These are phyloP conservation scores for Talaromyces ruber DNA, from an alignment of 495 filamentous ascomycete species.

Conservation along the genomic window DNA sequence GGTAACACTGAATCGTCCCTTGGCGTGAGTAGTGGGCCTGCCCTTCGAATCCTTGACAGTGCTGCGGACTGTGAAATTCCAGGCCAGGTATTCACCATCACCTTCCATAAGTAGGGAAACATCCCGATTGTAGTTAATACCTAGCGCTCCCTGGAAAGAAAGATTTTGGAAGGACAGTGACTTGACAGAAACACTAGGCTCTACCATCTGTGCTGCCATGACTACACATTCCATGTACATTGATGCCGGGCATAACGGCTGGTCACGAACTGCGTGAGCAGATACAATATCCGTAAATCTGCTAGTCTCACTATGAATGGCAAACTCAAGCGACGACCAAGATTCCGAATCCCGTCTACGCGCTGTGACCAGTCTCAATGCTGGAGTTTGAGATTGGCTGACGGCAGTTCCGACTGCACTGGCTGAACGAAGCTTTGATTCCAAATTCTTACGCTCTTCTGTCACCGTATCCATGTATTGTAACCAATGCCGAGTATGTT, in stretches of 20 bases:
- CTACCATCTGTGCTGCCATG: conserved; percentile 13
- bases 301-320: neutral
- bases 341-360: neutral
- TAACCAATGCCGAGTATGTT: neutral
- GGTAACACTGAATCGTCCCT: neutral
- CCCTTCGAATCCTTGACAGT: neutral
- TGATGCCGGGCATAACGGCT: conserved; percentile 23
- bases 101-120: conserved; percentile 10
- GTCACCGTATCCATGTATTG: neutral
- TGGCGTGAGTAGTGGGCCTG: neutral
- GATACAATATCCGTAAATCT: neutral
- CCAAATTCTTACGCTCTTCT: neutral
- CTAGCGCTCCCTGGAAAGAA: conserved; percentile 13
- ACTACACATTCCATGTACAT: conserved; percentile 26
- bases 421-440: neutral
- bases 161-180: conserved; percentile 11
- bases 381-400: neutral
- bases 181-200: neutral
- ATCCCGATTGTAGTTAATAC: conserved; percentile 9
- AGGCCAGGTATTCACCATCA: conserved; percentile 1
- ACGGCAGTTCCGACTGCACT: neutral
- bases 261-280: neutral
- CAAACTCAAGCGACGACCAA: neutral
- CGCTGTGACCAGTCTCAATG: neutral
- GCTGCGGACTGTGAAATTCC: conserved; percentile 2